These are phyloP conservation scores for Chaetomiaceae sp. DNA, from an alignment of 2,329 filamentous ascomycete species.

Conservation along the genomic window DNA sequence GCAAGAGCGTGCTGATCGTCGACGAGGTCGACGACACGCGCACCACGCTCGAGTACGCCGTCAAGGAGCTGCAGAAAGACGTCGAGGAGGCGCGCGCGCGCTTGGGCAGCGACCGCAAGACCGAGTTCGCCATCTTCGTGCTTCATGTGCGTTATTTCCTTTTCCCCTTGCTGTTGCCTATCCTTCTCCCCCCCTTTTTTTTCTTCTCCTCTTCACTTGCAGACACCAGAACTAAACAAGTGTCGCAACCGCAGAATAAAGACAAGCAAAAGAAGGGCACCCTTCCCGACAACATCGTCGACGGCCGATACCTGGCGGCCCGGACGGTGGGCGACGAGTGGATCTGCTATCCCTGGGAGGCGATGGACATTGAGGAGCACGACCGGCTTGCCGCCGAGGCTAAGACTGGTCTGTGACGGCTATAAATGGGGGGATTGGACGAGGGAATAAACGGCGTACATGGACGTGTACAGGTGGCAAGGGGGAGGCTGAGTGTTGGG, in stretches of 20 bases:
- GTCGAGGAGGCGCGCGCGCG: slow-evolving; percentile 73
- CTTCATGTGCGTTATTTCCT: slow-evolving; percentile 74
- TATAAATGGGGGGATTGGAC: no score
- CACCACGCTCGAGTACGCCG: slow-evolving; percentile 89
- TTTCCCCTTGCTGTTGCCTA: no score
- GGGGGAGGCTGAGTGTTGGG: neutral
- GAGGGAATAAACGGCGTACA: no score
- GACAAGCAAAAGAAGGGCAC: slow-evolving; percentile 90
- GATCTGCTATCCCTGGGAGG: slow-evolving; percentile 99
- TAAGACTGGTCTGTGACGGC: slow-evolving; percentile 22
- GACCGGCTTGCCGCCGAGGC: slow-evolving; percentile 59
- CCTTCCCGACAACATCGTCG: slow-evolving; percentile 72
- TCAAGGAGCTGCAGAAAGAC: slow-evolving; percentile 90
- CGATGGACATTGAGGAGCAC: slow-evolving; percentile 87
- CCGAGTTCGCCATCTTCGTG: slow-evolving; percentile 90
- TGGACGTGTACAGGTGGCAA: neutral
- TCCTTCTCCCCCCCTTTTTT: slow-evolving; percentile 4
- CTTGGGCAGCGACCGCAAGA: slow-evolving; percentile 62
- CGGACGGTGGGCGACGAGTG: slow-evolving; percentile 87
- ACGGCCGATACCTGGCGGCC: slow-evolving; percentile 74
- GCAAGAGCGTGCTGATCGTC: slow-evolving; percentile 86
- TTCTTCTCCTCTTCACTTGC: neutral
- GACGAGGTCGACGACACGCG: slow-evolving; percentile 95
- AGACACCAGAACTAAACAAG: neutral
- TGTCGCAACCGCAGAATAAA: slow-evolving; percentile 66